Evolutionary conservation across 208 protist genomes (phyloP).

Genomic region (Leishmania amazonensis): DNA sequence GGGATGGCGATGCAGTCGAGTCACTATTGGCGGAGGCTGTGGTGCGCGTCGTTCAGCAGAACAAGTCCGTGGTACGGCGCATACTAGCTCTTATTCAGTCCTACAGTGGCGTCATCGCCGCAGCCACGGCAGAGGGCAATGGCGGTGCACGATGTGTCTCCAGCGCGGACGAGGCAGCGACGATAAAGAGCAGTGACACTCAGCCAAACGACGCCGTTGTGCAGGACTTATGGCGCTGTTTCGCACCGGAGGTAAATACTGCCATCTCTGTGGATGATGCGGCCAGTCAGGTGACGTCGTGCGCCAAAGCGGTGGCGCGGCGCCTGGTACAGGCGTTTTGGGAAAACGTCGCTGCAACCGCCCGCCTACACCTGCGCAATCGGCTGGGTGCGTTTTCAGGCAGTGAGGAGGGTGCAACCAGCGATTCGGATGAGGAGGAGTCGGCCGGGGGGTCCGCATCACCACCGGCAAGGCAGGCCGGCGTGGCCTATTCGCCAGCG

Average conservation of each 20-base stretch:
- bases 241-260: background rate
- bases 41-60: conserved; percentile 30
- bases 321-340: conserved; percentile 22
- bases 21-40: conserved; percentile 6
- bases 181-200: background rate
- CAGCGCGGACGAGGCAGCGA: background rate
- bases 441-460: background rate
- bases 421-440: conserved; percentile 7
- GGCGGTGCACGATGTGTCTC: no score
- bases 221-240: conserved; percentile 16
- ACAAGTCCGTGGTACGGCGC: conserved; percentile 30
- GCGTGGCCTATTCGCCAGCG: background rate
- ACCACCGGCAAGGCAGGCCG: background rate
- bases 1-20: background rate
- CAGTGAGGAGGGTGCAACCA: background rate
- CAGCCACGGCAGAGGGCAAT: background rate
- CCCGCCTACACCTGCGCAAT: background rate
- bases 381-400: background rate
- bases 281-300: background rate
- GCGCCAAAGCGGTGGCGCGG: conserved; percentile 1
- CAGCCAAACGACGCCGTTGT: background rate
- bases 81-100: conserved; percentile 27
- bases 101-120: conserved; percentile 2
- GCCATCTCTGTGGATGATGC: background rate
- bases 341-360: conserved; percentile 14